Evolutionary conservation across 257 asterid species (phyloP), one percentile per base, ranked within the genome.

Genomic region (Leonotis leonurus): DNA sequence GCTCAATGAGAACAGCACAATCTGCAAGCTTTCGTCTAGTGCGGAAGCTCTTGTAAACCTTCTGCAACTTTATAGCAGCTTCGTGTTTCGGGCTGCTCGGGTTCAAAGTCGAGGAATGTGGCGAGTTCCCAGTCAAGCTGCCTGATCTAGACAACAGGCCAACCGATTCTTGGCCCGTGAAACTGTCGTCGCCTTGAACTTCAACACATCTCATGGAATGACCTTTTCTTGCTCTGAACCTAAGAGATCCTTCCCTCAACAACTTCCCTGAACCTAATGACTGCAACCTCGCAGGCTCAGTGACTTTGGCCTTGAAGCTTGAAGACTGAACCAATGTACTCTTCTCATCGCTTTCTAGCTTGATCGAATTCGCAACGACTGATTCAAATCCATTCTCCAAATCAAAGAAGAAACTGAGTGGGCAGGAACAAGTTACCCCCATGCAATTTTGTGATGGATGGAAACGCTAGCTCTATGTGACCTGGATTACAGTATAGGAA

Each of bases 11-110:
- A 55, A 92, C 98, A 0, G 98, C 98, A 69, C 97, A 88, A 71
- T 92, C 99, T 0, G 97, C 97, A 26, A 92, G 72, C 86, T 92
- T 86, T 69, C 99, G 68, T 63, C 99, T 75, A 6, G 97, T 89
- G 62, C 97, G 78, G 39, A 86, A 89, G 65, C 98, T 92, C 35
- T 92, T 92, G 77, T 92, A 89, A 46, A 84, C 95, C 78, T 88
- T 92, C 77, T 92, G 97, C 75, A 92, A 62, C 81, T 83, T 88
- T 44, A 84, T 63, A 7, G 98, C 98, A 51, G 98, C 98, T 52
- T 82, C 86, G 13, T 88, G 85, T 51, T 80, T 80, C 25, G 93
- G 97, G 80, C 76, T 83, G 40, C 50, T 64, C 0, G 83, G 75
- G 75, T 70, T 70, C 67, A 73, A 32, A 52, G 69, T 12, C 5